phyloP scores from a whole-genome alignment of 352 stramenopile species.

The Phytophthora megakarya region DNA sequence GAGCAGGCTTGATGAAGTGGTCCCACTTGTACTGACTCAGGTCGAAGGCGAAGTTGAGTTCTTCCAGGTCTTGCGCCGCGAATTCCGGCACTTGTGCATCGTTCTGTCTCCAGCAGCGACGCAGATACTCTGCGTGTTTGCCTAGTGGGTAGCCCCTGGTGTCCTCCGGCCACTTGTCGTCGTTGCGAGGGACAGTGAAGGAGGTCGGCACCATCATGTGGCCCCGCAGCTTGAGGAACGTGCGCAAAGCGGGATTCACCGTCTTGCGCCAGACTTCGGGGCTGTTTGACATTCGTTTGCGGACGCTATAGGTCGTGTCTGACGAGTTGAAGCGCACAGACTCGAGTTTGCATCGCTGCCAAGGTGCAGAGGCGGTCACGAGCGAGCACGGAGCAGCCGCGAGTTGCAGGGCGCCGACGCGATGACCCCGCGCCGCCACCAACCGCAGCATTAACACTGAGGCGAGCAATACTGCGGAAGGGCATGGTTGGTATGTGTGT shows the following conservation, averaged over 20 bases:
- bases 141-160: slow-evolving; percentile 15
- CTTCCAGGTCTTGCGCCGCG: slow-evolving; percentile 4
- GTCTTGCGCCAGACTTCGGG: background rate
- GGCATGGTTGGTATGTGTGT: too few species aligned
- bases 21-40: slow-evolving; percentile 14
- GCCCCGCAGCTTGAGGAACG: slow-evolving; percentile 11
- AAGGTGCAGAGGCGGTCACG: background rate
- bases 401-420: background rate
- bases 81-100: background rate
- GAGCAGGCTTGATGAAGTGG: slow-evolving; percentile 11
- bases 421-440: background rate
- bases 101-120: slow-evolving; percentile 6
- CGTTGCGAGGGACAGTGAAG: slow-evolving; percentile 4
- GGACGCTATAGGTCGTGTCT: background rate
- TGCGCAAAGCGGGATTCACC: slow-evolving; percentile 2
- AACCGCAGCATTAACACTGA: background rate
- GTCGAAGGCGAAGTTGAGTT: slow-evolving; percentile 14
- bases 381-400: background rate
- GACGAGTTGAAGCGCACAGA: background rate
- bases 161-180: slow-evolving; percentile 5
- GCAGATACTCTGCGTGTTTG: slow-evolving; percentile 8
- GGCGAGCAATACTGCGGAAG: background rate
- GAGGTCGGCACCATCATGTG: slow-evolving; percentile 8
- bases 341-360: background rate
- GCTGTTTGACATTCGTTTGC: background rate